Conservation (phyloP, 31 red algal genomes). For the Asparagopsis taxiformis region DNA sequence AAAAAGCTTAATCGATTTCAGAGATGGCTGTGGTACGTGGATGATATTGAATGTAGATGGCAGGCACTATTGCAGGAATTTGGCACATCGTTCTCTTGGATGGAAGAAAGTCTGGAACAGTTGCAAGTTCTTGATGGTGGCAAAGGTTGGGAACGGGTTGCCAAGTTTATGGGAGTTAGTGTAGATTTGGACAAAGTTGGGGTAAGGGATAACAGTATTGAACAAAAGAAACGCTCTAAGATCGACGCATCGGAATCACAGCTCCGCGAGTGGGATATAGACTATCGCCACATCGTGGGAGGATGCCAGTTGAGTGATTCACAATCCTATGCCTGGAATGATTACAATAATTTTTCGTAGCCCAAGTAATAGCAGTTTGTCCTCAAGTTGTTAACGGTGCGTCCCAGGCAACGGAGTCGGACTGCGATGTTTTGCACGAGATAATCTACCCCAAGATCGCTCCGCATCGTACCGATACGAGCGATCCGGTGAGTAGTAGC, state of each 20-base stretch:
- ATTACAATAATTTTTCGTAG: background rate
- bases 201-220: conserved; percentile 47
- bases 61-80: conserved; percentile 25
- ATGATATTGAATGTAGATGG: conserved; percentile 66
- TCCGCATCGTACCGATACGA: background rate
- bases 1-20: conserved; percentile 46
- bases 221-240: conserved; percentile 51
- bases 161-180: conserved; percentile 40
- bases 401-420: background rate
- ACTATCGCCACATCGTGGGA: conserved; percentile 47
- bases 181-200: conserved; percentile 24
- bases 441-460: background rate
- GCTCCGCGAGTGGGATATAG: conserved; percentile 44
- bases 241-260: conserved; percentile 24
- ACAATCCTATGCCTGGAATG: conserved; percentile 31
- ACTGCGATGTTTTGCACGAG: background rate
- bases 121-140: conserved; percentile 40
- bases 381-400: background rate
- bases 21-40: conserved; percentile 71
- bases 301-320: conserved; percentile 10
- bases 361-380: background rate
- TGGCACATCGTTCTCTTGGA: conserved; percentile 25
- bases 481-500: background rate
- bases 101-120: conserved; percentile 44
- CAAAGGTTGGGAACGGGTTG: conserved; percentile 21